These are phyloP conservation scores for Ophiosphaerella korrae DNA, from an alignment of 2,329 filamentous ascomycete species.

Conservation along the genomic window DNA sequence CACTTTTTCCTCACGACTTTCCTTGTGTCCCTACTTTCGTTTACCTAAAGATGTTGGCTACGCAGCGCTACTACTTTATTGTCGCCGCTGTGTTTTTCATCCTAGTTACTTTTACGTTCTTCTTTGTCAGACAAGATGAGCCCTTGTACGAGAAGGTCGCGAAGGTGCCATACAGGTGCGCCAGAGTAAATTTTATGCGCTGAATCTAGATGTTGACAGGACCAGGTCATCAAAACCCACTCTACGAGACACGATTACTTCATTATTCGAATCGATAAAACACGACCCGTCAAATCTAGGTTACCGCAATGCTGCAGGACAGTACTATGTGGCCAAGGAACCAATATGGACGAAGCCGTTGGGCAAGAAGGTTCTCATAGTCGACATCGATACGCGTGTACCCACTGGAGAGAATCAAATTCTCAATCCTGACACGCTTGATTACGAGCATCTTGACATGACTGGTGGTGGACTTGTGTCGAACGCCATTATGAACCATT, in stretches of 20 bases:
- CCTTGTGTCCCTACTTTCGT: background rate
- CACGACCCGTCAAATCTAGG: constrained; percentile 12
- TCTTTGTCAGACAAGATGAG: constrained; percentile 12
- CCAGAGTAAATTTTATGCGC: background rate
- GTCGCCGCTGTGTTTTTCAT: constrained; percentile 17
- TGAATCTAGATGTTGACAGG: background rate
- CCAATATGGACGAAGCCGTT: background rate
- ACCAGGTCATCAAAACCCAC: constrained; percentile 9
- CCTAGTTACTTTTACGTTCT: constrained; percentile 11
- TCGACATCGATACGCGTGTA: constrained; percentile 33
- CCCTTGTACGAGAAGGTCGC: constrained; percentile 5
- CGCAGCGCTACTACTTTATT: constrained; percentile 17
- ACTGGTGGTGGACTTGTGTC: constrained; percentile 32
- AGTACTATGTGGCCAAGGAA: constrained; percentile 4
- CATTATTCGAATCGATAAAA: constrained; percentile 21
- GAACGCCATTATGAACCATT: constrained; percentile 20
- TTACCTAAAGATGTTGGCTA: constrained; percentile 16
- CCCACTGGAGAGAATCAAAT: constrained; percentile 26
- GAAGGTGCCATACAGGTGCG: constrained; percentile 10
- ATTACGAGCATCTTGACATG: constrained; percentile 27
- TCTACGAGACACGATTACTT: constrained; percentile 17
- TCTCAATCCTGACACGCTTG: constrained; percentile 23
- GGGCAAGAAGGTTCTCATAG: constrained; percentile 1
- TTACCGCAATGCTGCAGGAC: constrained; percentile 19
- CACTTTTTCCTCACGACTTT: background rate